Conservation (phyloP, 2,329 filamentous ascomycete species). For the Trichoderma sp. region DNA sequence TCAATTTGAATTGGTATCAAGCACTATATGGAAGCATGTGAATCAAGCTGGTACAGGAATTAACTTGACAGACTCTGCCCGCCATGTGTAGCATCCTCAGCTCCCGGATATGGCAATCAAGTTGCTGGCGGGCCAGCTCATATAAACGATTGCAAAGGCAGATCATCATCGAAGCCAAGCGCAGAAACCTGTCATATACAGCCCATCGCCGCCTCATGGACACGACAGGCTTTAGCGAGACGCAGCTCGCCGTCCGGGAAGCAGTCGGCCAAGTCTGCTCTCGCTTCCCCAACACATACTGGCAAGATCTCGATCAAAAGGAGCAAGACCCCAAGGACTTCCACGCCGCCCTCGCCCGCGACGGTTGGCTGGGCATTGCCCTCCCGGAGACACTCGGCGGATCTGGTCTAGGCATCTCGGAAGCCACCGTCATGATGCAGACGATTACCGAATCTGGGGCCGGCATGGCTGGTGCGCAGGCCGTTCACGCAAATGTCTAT, state of each 20-base stretch:
- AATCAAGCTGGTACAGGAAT: neutral
- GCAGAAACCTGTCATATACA: conserved; percentile 37
- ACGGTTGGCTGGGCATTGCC: conserved; percentile 79
- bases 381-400: conserved; percentile 73
- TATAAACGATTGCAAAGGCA: neutral
- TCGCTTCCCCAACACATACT: conserved; percentile 71
- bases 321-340: conserved; percentile 72
- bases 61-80: neutral
- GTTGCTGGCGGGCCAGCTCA: neutral
- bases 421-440: conserved; percentile 86
- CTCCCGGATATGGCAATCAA: neutral
- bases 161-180: neutral
- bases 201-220: conserved; percentile 58
- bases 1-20: neutral
- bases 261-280: conserved; percentile 66
- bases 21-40: neutral
- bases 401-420: conserved; percentile 71
- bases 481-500: conserved; percentile 66
- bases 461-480: conserved; percentile 69
- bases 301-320: conserved; percentile 69
- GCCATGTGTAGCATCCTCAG: neutral
- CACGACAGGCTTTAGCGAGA: conserved; percentile 67
- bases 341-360: conserved; percentile 69
- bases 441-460: conserved; percentile 76
- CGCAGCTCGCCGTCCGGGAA: conserved; percentile 69